phyloP scores from a whole-genome alignment of 2,329 filamentous ascomycete genomes.

The Nothophoma quercina region DNA sequence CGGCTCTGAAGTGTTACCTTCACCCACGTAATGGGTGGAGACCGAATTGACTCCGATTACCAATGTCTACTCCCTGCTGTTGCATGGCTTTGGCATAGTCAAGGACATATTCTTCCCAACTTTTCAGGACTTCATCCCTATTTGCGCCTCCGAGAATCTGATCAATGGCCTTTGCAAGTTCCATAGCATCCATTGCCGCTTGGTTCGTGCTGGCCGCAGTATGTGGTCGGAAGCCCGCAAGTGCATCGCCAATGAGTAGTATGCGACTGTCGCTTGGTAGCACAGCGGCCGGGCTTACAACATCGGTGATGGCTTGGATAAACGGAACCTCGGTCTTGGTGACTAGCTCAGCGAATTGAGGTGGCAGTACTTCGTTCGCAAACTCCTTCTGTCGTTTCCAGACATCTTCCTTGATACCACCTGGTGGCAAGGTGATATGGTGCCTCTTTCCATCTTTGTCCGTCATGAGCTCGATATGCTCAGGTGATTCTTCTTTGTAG shows the following conservation, averaged over 20 bases:
- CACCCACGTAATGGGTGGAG: conserved; percentile 15
- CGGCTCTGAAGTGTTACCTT: no score
- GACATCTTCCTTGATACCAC: conserved; percentile 45
- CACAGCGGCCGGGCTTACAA: conserved; percentile 41
- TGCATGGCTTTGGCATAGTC: conserved; percentile 23
- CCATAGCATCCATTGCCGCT: conserved; percentile 53
- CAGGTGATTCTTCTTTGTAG: conserved; percentile 43
- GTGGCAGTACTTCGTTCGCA: conserved; percentile 41
- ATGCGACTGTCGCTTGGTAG: conserved; percentile 50
- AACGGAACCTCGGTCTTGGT: conserved; percentile 51
- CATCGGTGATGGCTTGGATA: conserved; percentile 55
- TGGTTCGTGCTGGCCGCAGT: conserved; percentile 55
- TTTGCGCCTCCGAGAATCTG: conserved; percentile 47
- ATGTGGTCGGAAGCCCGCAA: conserved; percentile 56
- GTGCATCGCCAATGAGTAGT: conserved; percentile 56
- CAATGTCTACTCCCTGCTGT: conserved; percentile 22
- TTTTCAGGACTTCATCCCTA: conserved; percentile 17
- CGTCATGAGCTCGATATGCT: conserved; percentile 53
- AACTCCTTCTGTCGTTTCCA: conserved; percentile 48
- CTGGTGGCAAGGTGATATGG: conserved; percentile 52
- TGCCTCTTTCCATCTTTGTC: conserved; percentile 51
- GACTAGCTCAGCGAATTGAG: conserved; percentile 52
- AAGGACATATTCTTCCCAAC: conserved; percentile 43
- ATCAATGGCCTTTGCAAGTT: conserved; percentile 36
- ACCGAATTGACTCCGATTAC: conserved; percentile 25